A percentile compares a stretch with the other conserved stretches of the same genome.
These are phyloP conservation scores for Seminavis robusta DNA, from an alignment of 108 stramenopile species.

Conservation along the genomic window DNA sequence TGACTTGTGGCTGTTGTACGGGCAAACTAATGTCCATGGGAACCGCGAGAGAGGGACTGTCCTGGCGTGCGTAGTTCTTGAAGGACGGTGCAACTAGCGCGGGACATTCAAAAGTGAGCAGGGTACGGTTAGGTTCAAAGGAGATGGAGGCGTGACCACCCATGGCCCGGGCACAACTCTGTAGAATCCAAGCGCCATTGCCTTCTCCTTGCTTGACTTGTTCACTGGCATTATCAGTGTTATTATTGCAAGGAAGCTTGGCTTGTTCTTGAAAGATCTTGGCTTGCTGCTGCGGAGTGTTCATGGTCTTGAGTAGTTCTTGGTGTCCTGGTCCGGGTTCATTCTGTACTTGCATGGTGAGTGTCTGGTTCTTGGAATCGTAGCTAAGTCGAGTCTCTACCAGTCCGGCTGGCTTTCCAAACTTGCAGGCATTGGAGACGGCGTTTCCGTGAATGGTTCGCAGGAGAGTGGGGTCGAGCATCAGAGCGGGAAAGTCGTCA, in stretches of 20 bases:
- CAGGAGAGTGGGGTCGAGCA: slow-evolving; percentile 48
- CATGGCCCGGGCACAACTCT: slow-evolving; percentile 66
- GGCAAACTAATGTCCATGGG: too few relatives aligned
- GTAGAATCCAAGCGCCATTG: slow-evolving; percentile 74
- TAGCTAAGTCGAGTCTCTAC: slow-evolving; percentile 42
- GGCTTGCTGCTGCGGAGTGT: too few relatives aligned
- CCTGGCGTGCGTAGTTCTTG: too few relatives aligned
- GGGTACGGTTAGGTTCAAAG: slow-evolving; percentile 49
- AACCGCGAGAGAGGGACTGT: too few relatives aligned
- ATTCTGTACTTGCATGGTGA: slow-evolving; percentile 64
- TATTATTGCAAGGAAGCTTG: too few relatives aligned
- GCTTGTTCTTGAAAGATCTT: too few relatives aligned
- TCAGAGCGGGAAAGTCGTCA: slow-evolving; percentile 33
- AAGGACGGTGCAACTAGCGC: slow-evolving; percentile 8
- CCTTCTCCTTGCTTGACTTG: too few relatives aligned
- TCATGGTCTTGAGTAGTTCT: slow-evolving; percentile 27
- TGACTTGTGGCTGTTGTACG: too few relatives aligned
- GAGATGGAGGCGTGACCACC: slow-evolving; percentile 43
- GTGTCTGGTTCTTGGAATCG: slow-evolving; percentile 19
- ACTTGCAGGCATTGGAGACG: slow-evolving; percentile 72
- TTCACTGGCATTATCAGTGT: too few relatives aligned
- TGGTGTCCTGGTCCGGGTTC: slow-evolving; percentile 57
- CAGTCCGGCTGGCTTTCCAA: slow-evolving; percentile 50
- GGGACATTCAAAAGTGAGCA: slow-evolving; percentile 43
- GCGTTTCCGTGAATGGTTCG: slow-evolving; percentile 70